Evolutionary conservation across 2,329 filamentous ascomycete species (phyloP).

Genomic region (Blastomyces gilchristii): DNA sequence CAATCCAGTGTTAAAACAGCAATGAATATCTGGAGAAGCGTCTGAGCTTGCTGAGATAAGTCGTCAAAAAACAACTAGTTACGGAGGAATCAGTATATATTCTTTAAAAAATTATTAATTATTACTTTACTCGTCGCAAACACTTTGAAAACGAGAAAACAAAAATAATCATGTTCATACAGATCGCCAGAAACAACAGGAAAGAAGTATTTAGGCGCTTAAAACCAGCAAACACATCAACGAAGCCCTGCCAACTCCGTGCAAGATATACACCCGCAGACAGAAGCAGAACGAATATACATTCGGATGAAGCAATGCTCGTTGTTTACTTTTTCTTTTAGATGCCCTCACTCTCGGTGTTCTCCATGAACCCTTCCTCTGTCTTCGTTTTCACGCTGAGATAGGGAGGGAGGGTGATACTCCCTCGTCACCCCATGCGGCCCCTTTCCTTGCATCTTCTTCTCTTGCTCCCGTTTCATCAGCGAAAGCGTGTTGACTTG

Average conservation of each 20-base stretch:
- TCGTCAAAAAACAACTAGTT: no score
- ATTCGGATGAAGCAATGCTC: neutral
- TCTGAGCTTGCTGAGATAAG: no score
- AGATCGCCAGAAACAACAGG: neutral
- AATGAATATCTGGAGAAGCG: no score
- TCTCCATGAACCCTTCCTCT: conserved; percentile 1
- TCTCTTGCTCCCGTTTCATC: conserved; percentile 26
- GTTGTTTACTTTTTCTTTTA: neutral
- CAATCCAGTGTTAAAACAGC: no score
- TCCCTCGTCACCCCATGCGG: conserved; percentile 13
- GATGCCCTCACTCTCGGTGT: neutral
- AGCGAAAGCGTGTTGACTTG: conserved; percentile 25
- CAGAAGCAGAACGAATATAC: neutral
- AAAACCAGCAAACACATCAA: neutral
- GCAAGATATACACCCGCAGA: neutral
- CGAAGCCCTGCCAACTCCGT: neutral
- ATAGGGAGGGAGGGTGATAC: conserved; percentile 10
- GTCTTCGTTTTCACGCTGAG: conserved; percentile 1
- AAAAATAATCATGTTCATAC: neutral
- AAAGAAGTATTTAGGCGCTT: neutral
- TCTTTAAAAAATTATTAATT: neutral
- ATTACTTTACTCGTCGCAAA: neutral
- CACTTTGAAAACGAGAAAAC: neutral
- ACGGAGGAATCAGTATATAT: neutral
- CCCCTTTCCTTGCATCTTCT: conserved; percentile 14